Evolutionary conservation across 2,329 filamentous ascomycete genomes (phyloP).

Genomic region (Cladosporium phlei): DNA sequence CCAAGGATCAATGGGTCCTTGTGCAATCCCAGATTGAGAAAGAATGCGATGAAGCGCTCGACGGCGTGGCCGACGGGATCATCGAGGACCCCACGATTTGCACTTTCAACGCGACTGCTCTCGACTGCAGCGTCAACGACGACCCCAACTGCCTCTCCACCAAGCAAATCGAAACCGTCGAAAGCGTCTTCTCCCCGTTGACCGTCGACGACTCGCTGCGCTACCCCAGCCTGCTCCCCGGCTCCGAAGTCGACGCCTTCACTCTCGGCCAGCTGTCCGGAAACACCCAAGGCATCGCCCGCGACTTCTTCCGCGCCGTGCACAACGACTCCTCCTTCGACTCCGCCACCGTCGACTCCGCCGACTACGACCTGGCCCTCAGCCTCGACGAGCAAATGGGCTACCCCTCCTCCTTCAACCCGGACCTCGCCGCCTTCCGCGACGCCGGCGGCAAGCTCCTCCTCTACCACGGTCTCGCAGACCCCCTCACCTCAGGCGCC

Average conservation of each 20-base stretch:
- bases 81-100: constrained; percentile 44
- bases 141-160: constrained; percentile 40
- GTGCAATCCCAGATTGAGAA: constrained; percentile 43
- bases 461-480: constrained; percentile 38
- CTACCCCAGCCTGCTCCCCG: constrained; percentile 48
- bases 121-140: constrained; percentile 34
- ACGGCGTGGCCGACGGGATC: constrained; percentile 47
- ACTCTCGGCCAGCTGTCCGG: constrained; percentile 37
- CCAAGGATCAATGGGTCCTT: constrained; percentile 31
- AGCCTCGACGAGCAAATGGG: constrained; percentile 37
- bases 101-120: constrained; percentile 32
- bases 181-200: constrained; percentile 40
- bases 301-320: constrained; percentile 47
- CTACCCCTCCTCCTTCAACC: constrained; percentile 37
- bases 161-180: constrained; percentile 42
- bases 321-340: constrained; percentile 44
- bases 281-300: constrained; percentile 38
- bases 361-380: constrained; percentile 39
- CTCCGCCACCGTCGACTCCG: constrained; percentile 33
- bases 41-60: constrained; percentile 48
- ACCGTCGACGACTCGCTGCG: constrained; percentile 42
- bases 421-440: constrained; percentile 35
- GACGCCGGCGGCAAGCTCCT: constrained; percentile 43
- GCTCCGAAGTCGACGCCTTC: constrained; percentile 39
- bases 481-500: constrained; percentile 41